phyloP scores from a whole-genome alignment of 495 filamentous ascomycete species.

The Penicillium canescens region DNA sequence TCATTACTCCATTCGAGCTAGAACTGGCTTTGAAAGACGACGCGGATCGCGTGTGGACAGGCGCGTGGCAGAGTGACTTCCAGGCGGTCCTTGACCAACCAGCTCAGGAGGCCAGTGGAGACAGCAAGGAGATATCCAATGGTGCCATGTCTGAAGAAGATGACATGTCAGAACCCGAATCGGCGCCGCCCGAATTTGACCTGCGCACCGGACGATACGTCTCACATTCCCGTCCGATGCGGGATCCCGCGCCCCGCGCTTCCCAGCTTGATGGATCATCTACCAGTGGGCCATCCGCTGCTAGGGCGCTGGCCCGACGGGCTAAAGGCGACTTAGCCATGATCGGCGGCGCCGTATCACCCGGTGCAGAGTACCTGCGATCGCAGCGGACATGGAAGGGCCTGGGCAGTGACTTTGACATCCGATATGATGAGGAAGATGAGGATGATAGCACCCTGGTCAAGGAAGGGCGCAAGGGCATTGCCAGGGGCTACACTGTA shows the following conservation, averaged over 20 bases:
- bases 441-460: conserved; percentile 51
- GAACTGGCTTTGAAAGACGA: conserved; percentile 71
- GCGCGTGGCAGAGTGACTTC: conserved; percentile 75
- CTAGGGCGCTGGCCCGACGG: conserved; percentile 56
- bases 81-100: conserved; percentile 53
- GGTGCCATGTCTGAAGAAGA: conserved; percentile 34
- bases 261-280: conserved; percentile 34
- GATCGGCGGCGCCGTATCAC: conserved; percentile 80
- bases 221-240: conserved; percentile 80
- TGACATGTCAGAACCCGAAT: conserved; percentile 60
- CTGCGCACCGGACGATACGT: conserved; percentile 85
- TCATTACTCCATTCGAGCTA: conserved; percentile 92
- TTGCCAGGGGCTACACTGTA: conserved; percentile 87
- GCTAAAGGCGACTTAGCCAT: conserved; percentile 70
- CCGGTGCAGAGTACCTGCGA: conserved; percentile 83
- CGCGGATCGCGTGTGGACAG: conserved; percentile 70
- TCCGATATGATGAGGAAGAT: conserved; percentile 63
- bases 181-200: conserved; percentile 86
- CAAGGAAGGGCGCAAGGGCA: conserved; percentile 84
- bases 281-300: conserved; percentile 31
- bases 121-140: conserved; percentile 21
- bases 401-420: conserved; percentile 81
- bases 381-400: conserved; percentile 89
- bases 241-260: conserved; percentile 35
- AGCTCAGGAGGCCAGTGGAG: conserved; percentile 18